These are phyloP conservation scores for Lasiosphaeria ovina DNA, from an alignment of 495 filamentous ascomycete species.

Conservation along the genomic window DNA sequence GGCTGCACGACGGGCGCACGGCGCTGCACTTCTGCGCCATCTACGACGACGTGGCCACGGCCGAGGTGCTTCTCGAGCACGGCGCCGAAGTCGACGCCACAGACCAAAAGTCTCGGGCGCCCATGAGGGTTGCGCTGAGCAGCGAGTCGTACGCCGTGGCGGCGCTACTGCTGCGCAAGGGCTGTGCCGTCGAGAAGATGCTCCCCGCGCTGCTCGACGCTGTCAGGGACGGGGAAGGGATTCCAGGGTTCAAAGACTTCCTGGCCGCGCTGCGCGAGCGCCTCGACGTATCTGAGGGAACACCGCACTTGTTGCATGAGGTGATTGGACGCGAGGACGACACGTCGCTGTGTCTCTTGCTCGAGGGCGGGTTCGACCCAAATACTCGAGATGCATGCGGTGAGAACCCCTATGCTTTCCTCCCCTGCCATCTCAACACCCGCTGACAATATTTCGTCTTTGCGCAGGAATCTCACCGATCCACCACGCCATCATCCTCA, in stretches of 20 bases:
- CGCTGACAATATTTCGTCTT: background rate
- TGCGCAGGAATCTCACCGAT: constrained; percentile 16
- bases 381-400: background rate
- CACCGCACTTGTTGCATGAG: background rate
- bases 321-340: background rate
- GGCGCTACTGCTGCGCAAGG: constrained; percentile 15
- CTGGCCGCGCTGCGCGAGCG: constrained; percentile 15
- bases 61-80: constrained; percentile 3
- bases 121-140: constrained; percentile 20
- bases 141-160: constrained; percentile 20
- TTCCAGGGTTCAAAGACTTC: constrained; percentile 8
- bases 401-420: background rate
- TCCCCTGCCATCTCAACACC: constrained; percentile 15
- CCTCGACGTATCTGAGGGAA: constrained; percentile 9
- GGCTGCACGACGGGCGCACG: constrained; percentile 21
- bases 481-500: constrained; percentile 18
- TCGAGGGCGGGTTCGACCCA: background rate
- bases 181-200: constrained; percentile 13
- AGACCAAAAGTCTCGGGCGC: constrained; percentile 20
- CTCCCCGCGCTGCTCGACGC: background rate
- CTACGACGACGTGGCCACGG: constrained; percentile 23
- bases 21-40: constrained; percentile 30
- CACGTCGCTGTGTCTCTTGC: background rate
- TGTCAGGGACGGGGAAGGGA: constrained; percentile 10
- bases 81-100: constrained; percentile 27